Base-by-base conservation (phyloP, 139 green algal genomes). In the Tetradesmus obliquus region DNA sequence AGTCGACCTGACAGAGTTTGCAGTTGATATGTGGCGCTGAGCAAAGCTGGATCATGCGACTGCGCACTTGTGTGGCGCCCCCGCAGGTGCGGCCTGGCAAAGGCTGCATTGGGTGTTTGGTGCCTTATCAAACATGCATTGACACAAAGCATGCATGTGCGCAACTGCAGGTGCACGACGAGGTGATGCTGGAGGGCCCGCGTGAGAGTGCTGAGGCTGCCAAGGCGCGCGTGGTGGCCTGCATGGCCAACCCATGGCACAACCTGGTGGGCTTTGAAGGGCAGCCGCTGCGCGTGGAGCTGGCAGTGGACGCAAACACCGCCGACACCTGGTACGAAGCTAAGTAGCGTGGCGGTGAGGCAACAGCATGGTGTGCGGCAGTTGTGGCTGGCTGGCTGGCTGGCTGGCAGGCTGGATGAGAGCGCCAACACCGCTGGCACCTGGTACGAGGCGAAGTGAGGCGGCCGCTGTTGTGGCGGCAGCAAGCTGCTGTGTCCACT, bases 181-280 rank as follows among this genome's bases (percentile, higher is more conserved):
- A 99, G 94, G 97, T 99, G 2, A 99, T 99, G 90, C 88, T 99
- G 86, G 98, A 99, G 91, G 98, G 98, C 4, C 98, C 98, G 3
- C 92, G 94, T 66, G 97, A 98, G 87, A 94, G 87, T 17, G 94
- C 95, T 10, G 94, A 97, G 32, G 90, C 95, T 22, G 98, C 98
- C 12, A 92, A 96, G 83, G 12, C 90, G 54, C 87, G 97, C 55
- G 97, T 99, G 24, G 90, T 98, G 32, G 15, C 94, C 2, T 97
- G 95, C 94, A 99, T 99, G 98, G 92, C 94, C 82, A 95, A 96
- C 80, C 98, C 98, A n/a, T 99, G 95, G 95, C 69, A 94, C 32
- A 84, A 93, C 76, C 91, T 93, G 60, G 55, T 51, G 10, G 55
- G 89, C 13, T 89, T 92, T 22, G 84, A 81, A 53, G 57, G 19